Conservation (phyloP, 768 basidiomycete species). For the Termitomyces sp. region DNA sequence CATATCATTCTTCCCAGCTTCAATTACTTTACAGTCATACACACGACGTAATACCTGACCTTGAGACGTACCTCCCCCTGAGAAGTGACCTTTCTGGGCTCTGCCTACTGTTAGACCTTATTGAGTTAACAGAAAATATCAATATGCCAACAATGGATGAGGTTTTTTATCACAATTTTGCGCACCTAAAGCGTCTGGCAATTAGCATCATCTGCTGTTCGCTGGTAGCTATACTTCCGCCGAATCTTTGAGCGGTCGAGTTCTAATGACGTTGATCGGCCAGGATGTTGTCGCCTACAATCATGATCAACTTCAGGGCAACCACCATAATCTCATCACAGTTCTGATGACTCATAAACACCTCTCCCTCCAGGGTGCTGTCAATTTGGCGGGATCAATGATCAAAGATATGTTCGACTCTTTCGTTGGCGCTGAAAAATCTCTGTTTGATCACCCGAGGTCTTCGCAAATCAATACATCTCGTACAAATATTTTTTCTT, state of each 20-base stretch:
- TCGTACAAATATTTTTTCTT: slow-evolving; percentile 12
- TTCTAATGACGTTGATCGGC: slow-evolving; percentile 1
- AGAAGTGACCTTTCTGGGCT: slow-evolving; percentile 46
- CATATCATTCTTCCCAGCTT: slow-evolving; percentile 30
- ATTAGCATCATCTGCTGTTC: slow-evolving; percentile 49
- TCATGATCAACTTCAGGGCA: slow-evolving; percentile 30
- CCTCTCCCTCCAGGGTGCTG: slow-evolving; percentile 46
- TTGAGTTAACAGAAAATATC: slow-evolving; percentile 49
- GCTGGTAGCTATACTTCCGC: slow-evolving; percentile 32
- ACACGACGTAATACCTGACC: slow-evolving; percentile 26
- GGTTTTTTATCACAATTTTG: slow-evolving; percentile 21
- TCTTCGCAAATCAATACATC: slow-evolving; percentile 13
- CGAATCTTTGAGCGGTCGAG: neutral
- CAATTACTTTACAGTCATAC: slow-evolving; percentile 21
- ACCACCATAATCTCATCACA: slow-evolving; percentile 41
- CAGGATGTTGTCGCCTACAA: slow-evolving; percentile 62
- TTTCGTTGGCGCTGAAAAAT: slow-evolving; percentile 27
- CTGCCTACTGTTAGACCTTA: slow-evolving; percentile 44
- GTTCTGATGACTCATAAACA: slow-evolving; percentile 40
- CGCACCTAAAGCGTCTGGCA: slow-evolving; percentile 32
- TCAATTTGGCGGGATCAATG: slow-evolving; percentile 33
- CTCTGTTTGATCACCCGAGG: slow-evolving; percentile 14
- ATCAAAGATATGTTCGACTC: slow-evolving; percentile 31
- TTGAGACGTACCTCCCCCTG: slow-evolving; percentile 42
- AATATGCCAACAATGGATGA: slow-evolving; percentile 26